These are phyloP conservation scores for Boletus semigastroideus DNA, from an alignment of 1,284 basidiomycete species.

Conservation along the genomic window DNA sequence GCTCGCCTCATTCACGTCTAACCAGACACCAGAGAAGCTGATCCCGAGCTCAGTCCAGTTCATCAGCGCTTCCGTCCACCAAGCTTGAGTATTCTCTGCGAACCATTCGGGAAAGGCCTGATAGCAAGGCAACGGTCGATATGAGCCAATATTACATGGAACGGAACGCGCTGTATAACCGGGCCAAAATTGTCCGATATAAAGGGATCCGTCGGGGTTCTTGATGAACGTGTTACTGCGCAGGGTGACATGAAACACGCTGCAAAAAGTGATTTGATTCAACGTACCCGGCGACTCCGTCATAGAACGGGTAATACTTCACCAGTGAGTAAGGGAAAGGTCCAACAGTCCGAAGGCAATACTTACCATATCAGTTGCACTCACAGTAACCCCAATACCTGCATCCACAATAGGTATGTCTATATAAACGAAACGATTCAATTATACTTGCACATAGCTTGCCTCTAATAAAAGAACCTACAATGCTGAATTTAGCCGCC, in stretches of 20 bases:
- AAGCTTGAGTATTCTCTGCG: slow-evolving; percentile 51
- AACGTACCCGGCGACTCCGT: slow-evolving; percentile 38
- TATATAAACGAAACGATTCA: no score
- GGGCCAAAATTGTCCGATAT: slow-evolving; percentile 67
- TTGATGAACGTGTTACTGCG: slow-evolving; percentile 53
- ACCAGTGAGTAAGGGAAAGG: slow-evolving; percentile 3
- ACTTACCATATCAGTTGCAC: slow-evolving; percentile 42
- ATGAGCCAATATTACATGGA: not conserved
- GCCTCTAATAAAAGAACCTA: not conserved
- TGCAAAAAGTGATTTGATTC: no score
- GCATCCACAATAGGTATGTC: slow-evolving; percentile 47
- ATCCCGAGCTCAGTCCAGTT: slow-evolving; percentile 63
- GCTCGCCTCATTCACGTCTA: slow-evolving; percentile 73
- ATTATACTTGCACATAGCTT: not conserved
- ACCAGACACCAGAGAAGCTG: slow-evolving; percentile 69
- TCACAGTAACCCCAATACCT: slow-evolving; percentile 37
- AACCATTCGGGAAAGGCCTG: slow-evolving; percentile 73
- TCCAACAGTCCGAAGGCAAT: not conserved
- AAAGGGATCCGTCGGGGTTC: slow-evolving; percentile 65
- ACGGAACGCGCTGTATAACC: slow-evolving; percentile 43
- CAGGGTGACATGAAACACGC: no score
- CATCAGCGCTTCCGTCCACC: slow-evolving; percentile 57
- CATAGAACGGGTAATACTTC: slow-evolving; percentile 48
- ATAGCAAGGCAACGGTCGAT: no score
- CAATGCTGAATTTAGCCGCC: no score